Base-by-base conservation (phyloP, 257 asterid species). In the Primulina eburnea region DNA sequence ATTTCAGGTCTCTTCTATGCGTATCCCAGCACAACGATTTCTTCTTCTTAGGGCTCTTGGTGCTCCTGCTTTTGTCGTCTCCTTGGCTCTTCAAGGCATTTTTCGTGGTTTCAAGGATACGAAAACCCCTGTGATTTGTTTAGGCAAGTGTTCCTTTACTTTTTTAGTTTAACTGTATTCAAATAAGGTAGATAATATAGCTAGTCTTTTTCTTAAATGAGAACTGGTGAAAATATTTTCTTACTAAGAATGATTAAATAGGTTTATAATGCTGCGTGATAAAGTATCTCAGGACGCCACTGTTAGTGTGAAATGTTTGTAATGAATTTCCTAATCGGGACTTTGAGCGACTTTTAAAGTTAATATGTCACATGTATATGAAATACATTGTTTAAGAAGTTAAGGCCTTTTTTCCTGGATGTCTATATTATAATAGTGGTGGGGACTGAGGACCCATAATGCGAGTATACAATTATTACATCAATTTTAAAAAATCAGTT, bases 41-140 rank as follows among this genome's bases (percentile, higher is more conserved):
- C 96, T 93, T 76, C 69, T 82, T 72, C 77, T 93, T 65, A 85
- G 99, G 84, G 95, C 99, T 73, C 70, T 93, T 75, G 97, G 97
- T 62, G 95, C 97, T 79, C 99, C 99, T 75, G 97, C 99, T 55
- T 84, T 80, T 88, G 99, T 93, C 74, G 92, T 84, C 76, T 90
- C 97, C 60, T 85, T 93, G 90, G 96, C 99, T 65, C 90, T 93
- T 76, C 99, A 89, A 85, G 99, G 99, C 76, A 78, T 93, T 84
- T 93, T 90, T 75, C 95, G 99, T 35, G 99, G 99, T 68, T 87
- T 93, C 78, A 93, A 89, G 89, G 98, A 93, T 83, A 93, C 90
- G 4, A 90, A 84, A 78, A 93, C 97, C 71, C 99, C 99, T 35
- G 89, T 89, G 10, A 78, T 75, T 81, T 93, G 96, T 80, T 77